Evolutionary conservation across 176 grass and related monocot genomes (phyloP).

Genomic region (Carex pumila): DNA sequence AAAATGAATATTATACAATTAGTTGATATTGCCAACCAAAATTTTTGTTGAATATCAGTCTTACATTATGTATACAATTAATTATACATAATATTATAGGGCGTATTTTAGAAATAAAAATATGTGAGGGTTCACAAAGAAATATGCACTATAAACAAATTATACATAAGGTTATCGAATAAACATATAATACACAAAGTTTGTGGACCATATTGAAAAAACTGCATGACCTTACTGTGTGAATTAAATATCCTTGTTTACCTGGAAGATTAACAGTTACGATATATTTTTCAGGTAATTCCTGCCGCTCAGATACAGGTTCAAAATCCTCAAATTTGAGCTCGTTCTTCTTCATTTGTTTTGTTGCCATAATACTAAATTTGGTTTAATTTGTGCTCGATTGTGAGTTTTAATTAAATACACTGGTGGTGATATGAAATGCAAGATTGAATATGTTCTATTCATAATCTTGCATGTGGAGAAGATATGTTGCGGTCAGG

Average conservation of each 20-base stretch:
- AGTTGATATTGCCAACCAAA: not conserved
- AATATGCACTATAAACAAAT: not conserved
- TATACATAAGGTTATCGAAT: not conserved
- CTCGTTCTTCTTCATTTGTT: constrained; percentile 12
- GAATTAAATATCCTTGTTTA: constrained; percentile 4
- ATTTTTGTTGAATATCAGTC: not conserved
- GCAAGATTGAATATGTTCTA: not conserved
- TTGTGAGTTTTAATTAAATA: not conserved
- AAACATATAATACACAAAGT: not conserved
- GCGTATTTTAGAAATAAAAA: no score
- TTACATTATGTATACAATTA: not conserved
- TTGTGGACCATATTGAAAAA: not conserved
- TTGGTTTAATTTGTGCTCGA: not conserved
- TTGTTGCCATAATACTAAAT: constrained; percentile 2
- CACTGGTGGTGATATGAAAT: not conserved
- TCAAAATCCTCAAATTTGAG: constrained; percentile 24
- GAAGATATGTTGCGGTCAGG: not conserved
- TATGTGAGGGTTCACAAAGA: not conserved
- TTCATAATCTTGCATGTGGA: constrained; percentile 1
- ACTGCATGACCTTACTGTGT: not conserved
- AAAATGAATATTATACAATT: not conserved
- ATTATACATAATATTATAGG: no score
- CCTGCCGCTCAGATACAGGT: constrained; percentile 10
- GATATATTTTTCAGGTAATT: constrained; percentile 7
- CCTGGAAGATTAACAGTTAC: constrained; percentile 40